Percentiles rank a stretch among this genome's conserved stretches.
Conservation (phyloP, 768 basidiomycete genomes). For the Agrocybe chaxingu region DNA sequence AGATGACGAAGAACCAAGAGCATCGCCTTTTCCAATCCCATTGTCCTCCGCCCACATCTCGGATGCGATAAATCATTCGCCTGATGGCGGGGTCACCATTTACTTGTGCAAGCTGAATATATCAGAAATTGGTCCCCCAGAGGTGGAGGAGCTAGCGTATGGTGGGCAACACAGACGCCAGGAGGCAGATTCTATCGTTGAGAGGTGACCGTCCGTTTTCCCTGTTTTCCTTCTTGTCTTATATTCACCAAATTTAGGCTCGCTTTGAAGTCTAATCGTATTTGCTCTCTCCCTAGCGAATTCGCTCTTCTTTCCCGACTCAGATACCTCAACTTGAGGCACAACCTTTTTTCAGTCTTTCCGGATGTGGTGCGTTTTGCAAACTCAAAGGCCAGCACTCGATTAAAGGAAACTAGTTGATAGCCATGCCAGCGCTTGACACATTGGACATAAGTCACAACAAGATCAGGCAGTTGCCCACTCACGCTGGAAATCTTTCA, state of each 20-base stretch:
- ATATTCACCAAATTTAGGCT: slow-evolving; percentile 47
- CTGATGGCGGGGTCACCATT: slow-evolving; percentile 80
- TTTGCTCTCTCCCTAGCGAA: slow-evolving; percentile 71
- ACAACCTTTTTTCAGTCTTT: slow-evolving; percentile 77
- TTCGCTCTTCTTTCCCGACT: slow-evolving; percentile 72
- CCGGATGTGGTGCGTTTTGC: slow-evolving; percentile 73
- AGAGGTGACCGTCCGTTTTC: slow-evolving; percentile 42
- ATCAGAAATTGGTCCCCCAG: slow-evolving; percentile 69
- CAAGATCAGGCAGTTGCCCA: slow-evolving; percentile 77
- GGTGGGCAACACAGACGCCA: slow-evolving; percentile 44
- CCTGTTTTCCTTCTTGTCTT: neutral
- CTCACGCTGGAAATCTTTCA: slow-evolving; percentile 72
- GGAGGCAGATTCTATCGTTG: slow-evolving; percentile 50
- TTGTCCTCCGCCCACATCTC: slow-evolving; percentile 57
- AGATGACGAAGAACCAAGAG: slow-evolving; percentile 19
- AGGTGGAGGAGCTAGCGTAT: slow-evolving; percentile 73
- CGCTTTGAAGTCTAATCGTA: slow-evolving; percentile 81
- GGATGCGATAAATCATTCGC: slow-evolving; percentile 62
- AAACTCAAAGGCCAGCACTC: slow-evolving; percentile 1
- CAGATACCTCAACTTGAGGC: slow-evolving; percentile 84
- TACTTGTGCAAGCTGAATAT: slow-evolving; percentile 79
- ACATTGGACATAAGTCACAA: slow-evolving; percentile 95
- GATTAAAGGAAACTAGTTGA: slow-evolving; percentile 51
- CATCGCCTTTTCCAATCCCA: slow-evolving; percentile 26
- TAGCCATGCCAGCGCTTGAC: slow-evolving; percentile 82